Percentiles rank a stretch among this genome's conserved stretches.
Evolutionary conservation across 441 rosid genomes (phyloP).

Genomic region (Breynia disticha): DNA sequence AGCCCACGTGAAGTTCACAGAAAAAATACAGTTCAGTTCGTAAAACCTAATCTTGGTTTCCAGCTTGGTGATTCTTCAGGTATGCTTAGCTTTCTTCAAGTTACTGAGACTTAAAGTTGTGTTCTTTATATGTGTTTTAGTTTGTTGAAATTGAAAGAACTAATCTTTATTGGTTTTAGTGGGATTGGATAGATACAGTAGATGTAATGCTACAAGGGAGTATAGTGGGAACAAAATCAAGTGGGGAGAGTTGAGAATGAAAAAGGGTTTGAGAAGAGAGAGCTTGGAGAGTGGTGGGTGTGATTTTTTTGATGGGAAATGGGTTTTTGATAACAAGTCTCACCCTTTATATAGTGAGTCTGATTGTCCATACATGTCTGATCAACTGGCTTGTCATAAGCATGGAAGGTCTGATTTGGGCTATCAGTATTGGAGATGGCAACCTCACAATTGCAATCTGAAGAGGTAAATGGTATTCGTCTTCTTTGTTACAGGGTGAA

Average conservation of each 20-base stretch:
- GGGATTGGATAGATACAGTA: slow-evolving; percentile 69
- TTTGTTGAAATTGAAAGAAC: not conserved
- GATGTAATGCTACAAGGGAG: slow-evolving; percentile 58
- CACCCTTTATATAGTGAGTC: slow-evolving; percentile 72
- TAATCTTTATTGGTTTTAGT: slow-evolving; percentile 18
- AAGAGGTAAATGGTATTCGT: slow-evolving; percentile 36
- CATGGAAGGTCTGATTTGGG: slow-evolving; percentile 83
- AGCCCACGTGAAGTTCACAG: slow-evolving; percentile 21
- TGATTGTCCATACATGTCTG: slow-evolving; percentile 91
- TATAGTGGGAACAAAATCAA: slow-evolving; percentile 59
- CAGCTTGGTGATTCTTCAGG: slow-evolving; percentile 22
- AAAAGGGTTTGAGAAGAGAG: slow-evolving; percentile 24
- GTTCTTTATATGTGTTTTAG: not conserved
- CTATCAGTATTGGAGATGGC: slow-evolving; percentile 93
- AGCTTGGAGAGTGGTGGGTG: slow-evolving; percentile 34
- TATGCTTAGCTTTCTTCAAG: slow-evolving; percentile 12
- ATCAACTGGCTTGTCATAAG: slow-evolving; percentile 88
- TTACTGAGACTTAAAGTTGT: not conserved
- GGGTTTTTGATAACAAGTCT: slow-evolving; percentile 72
- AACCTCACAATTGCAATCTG: slow-evolving; percentile 74
- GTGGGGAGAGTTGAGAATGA: slow-evolving; percentile 28
- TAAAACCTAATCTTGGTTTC: slow-evolving; percentile 46
- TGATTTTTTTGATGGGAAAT: slow-evolving; percentile 72
- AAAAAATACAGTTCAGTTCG: slow-evolving; percentile 23
- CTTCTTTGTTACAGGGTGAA: not conserved